These are phyloP conservation scores for Mortierella sp. DNA, from an alignment of 371 early-diverging fungal species.

Conservation along the genomic window DNA sequence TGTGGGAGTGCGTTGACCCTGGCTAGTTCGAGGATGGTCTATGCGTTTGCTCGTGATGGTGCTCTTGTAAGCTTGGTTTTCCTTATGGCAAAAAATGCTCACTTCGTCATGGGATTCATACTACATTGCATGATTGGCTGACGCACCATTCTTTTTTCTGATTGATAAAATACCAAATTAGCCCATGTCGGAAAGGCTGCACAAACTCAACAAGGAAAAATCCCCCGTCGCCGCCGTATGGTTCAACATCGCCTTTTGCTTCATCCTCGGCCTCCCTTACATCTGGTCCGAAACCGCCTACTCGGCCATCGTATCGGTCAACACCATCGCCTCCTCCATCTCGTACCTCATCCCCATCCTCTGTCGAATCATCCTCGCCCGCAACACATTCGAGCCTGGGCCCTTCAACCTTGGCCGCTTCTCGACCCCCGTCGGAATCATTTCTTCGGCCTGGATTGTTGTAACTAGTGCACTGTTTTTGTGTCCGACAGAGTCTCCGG, in stretches of 20 bases:
- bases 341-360: conserved; percentile 78
- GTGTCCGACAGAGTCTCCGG: conserved; percentile 71
- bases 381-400: conserved; percentile 67
- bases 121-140: not conserved
- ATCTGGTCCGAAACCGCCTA: conserved; percentile 67
- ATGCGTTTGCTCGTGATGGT: conserved; percentile 82
- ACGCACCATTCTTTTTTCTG: not conserved
- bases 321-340: conserved; percentile 77
- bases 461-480: conserved; percentile 72
- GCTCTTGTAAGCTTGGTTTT: conserved; percentile 57
- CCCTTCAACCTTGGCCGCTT: conserved; percentile 69
- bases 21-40: conserved; percentile 77
- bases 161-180: not conserved
- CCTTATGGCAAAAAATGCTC: no score
- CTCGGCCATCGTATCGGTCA: conserved; percentile 76
- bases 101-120: not conserved
- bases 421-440: conserved; percentile 60
- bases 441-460: conserved; percentile 66
- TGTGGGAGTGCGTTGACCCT: conserved; percentile 66
- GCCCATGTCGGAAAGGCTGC: conserved; percentile 67
- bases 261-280: conserved; percentile 64
- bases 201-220: conserved; percentile 60
- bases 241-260: conserved; percentile 58
- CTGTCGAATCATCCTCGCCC: conserved; percentile 66
- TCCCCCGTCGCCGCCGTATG: conserved; percentile 63